Base-by-base conservation (phyloP, 208 protist genomes). In the Crithidia fasciculata region DNA sequence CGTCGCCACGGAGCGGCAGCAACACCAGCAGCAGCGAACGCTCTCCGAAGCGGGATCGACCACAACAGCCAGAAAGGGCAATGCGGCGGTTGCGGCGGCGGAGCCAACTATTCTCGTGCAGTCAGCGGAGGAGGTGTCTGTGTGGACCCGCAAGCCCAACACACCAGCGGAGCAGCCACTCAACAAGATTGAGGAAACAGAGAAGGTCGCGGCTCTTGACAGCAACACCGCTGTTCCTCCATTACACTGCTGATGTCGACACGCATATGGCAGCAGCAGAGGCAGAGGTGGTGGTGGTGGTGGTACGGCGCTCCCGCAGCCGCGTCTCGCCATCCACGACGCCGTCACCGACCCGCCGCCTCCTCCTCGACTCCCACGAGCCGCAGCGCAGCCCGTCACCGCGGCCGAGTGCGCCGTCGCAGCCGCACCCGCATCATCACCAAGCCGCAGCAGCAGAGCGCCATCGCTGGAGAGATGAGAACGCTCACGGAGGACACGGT, bases 221-320 rank as follows among this genome's bases (percentile, higher is more conserved):
- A 43, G 13, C 40, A 12, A 52, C 59, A 49, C 43, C 0, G 3
- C 1, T 28, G 1, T 28, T 4, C 47, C n/a, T 9, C 19, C 43
- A 55, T 40, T 12, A 56, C 52, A 49, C 28, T 28, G 28, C 28
- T 28, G 28, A 0, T 28, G 28, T 28, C 28, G 28, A 28, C 28
- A 28, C 28, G 28, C 28, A 28, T 28, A 28, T 28, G 28, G 28
- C 28, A 1, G 28, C 28, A 28, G 28, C 28, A 28, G 28, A 28
- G 28, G 43, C 3, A 16, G 19, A 68, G 5, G 62, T 74, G 15
- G 66, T 79, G 12, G 64, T 79, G 58, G 67, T 79, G 4, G 10
- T 79, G 50, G 53, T 79, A 1, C 74, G 60, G 18, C 74, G 67
- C 16, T 79, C 74, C 8, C 13, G 50, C 66, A 79, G 67, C 40